Conservation (phyloP, 2,329 filamentous ascomycete genomes). For the Xylaria sp. region DNA sequence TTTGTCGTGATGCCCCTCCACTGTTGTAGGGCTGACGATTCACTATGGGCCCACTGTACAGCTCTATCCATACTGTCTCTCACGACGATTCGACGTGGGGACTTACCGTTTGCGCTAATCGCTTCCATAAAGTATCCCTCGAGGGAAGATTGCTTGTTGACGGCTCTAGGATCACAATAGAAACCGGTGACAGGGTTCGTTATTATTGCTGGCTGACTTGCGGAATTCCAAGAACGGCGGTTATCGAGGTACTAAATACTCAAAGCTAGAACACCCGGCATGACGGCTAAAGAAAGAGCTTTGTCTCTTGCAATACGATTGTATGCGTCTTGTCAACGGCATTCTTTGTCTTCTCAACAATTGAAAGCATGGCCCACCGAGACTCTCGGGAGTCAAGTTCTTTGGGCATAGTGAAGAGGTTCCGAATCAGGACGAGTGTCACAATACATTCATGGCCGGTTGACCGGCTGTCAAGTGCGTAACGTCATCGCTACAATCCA, state of each 20-base stretch:
- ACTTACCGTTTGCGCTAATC: neutral
- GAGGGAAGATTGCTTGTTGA: neutral
- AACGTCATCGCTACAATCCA: neutral
- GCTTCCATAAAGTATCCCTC: neutral
- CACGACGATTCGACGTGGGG: neutral
- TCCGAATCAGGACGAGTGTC: neutral
- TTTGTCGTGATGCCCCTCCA: slow-evolving; percentile 15
- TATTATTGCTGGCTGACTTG: neutral
- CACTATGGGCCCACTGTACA: neutral
- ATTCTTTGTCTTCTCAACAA: neutral
- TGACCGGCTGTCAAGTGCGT: neutral
- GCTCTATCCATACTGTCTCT: slow-evolving; percentile 7
- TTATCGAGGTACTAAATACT: slow-evolving; percentile 12
- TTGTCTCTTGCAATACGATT: neutral
- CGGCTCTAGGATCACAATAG: neutral
- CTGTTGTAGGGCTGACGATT: neutral
- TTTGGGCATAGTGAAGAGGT: neutral
- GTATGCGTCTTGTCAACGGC: neutral
- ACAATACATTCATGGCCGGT: neutral
- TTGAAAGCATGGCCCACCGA: neutral
- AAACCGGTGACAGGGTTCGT: neutral
- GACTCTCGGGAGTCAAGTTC: neutral
- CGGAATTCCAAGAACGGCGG: neutral
- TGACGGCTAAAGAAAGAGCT: neutral
- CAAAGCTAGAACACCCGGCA: neutral